A percentile compares a stretch with the other conserved stretches of the same genome.
Evolutionary conservation across 352 stramenopile genomes (phyloP).

Genomic region (Pythium coloratum): DNA sequence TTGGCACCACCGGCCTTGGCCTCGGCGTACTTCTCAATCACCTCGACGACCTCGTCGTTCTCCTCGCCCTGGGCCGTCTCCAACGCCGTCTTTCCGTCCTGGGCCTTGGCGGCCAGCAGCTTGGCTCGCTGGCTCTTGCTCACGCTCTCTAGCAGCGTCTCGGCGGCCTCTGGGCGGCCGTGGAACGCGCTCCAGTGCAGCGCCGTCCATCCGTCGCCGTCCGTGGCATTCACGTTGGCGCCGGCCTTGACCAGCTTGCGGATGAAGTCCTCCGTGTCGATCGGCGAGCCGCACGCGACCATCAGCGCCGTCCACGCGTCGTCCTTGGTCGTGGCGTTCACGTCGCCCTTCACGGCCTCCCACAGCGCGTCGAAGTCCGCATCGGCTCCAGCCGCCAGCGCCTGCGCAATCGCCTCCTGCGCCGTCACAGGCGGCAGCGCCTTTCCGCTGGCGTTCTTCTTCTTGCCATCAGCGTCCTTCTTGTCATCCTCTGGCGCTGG

Average conservation of each 20-base stretch:
- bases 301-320: slow-evolving; percentile 83
- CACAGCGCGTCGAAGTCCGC: slow-evolving; percentile 76
- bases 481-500: slow-evolving; percentile 35
- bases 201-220: slow-evolving; percentile 80
- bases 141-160: slow-evolving; percentile 51
- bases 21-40: slow-evolving; percentile 42
- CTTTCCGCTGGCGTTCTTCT: slow-evolving; percentile 28
- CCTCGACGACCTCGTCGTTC: slow-evolving; percentile 67
- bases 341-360: slow-evolving; percentile 50
- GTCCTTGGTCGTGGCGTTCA: slow-evolving; percentile 72
- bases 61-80: slow-evolving; percentile 72
- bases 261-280: slow-evolving; percentile 85
- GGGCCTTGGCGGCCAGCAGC: slow-evolving; percentile 54
- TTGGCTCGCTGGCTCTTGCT: slow-evolving; percentile 37
- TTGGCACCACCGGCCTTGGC: slow-evolving; percentile 11
- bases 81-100: slow-evolving; percentile 59
- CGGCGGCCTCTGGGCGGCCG: slow-evolving; percentile 64
- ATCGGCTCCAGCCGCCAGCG: slow-evolving; percentile 57
- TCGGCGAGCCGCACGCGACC: slow-evolving; percentile 75
- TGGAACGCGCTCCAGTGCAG: slow-evolving; percentile 87
- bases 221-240: slow-evolving; percentile 57
- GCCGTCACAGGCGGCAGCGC: slow-evolving; percentile 31
- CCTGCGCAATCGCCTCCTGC: slow-evolving; percentile 59
- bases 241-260: slow-evolving; percentile 57
- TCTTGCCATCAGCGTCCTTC: background rate